A percentile compares a stretch with the other conserved stretches of the same genome.
phyloP scores from a whole-genome alignment of 2,329 filamentous ascomycete species.

The Geoglossum cookeanum region DNA sequence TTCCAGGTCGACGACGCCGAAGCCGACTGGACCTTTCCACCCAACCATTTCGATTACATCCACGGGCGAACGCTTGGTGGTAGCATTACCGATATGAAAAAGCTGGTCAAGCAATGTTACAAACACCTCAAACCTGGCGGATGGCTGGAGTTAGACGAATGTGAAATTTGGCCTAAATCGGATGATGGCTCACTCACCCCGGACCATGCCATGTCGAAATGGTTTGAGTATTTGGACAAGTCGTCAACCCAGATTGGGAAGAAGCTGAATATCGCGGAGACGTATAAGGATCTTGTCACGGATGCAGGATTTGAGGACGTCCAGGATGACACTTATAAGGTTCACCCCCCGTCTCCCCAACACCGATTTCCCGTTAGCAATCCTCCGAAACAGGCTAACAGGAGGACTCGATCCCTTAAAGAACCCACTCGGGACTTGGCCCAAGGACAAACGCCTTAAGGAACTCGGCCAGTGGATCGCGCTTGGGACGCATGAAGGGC shows the following conservation, averaged over 20 bases:
- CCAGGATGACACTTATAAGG: not conserved
- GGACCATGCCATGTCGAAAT: not conserved
- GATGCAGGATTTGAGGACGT: not conserved
- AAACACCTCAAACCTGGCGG: slow-evolving; percentile 6
- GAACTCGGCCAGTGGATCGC: not conserved
- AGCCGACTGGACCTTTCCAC: slow-evolving; percentile 1
- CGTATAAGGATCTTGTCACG: not conserved
- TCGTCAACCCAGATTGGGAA: not conserved
- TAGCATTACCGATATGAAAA: not conserved
- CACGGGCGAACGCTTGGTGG: not conserved
- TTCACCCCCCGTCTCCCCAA: not conserved
- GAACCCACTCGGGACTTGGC: not conserved
- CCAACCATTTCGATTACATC: slow-evolving; percentile 3
- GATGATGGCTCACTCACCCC: not conserved
- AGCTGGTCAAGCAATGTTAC: not conserved
- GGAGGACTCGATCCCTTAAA: not conserved
- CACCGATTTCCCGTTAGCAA: not conserved
- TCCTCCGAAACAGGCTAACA: not conserved
- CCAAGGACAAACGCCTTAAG: not conserved
- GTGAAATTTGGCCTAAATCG: not conserved
- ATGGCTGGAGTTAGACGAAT: slow-evolving; percentile 6
- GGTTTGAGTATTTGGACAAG: not conserved
- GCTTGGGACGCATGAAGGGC: not conserved
- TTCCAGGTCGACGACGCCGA: slow-evolving; percentile 6
- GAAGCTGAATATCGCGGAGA: not conserved